Base-by-base conservation (phyloP, 352 stramenopile species). In the Peronospora tabacina region DNA sequence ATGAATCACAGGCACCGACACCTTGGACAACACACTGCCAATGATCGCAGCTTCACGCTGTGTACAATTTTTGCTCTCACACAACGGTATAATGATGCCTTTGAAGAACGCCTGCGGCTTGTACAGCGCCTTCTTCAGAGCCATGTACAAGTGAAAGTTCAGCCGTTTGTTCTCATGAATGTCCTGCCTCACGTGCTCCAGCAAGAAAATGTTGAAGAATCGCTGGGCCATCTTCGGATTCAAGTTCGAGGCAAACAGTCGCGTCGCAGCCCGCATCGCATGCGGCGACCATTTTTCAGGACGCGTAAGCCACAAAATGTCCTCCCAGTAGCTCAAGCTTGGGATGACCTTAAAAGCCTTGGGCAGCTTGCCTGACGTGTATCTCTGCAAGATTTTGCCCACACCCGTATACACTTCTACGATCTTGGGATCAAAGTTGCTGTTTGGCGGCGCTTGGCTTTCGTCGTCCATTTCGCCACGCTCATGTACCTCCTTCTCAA, bases 301-400 rank as follows among this genome's bases (percentile, higher is more conserved):
- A 47, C 78, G 85, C 19, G 97, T 99, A 35, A 99, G 78, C 79
- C 96, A 99, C 52, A 99, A 64, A 63, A 95, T 93, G 52, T 94
- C 95, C 58, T 99, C 97, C 97, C 97, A 99, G 72, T 99, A 98
- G 54, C 79, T 95, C 40, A 99, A 65, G 19, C 90, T 97, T 16
- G 97, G 97, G 52, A 99, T 97, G 29, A 99, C 97, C 77, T 99
- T 99, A 75, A 99, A 99, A 13, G 97, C 96, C 75, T 99, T 99
- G 6, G 97, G 97, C 34, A 99, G 72, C 67, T 99, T 99, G 40
- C 97, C 97, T 4, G 91, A 94, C 37, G 92, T 98, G 76, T 99
- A 99, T 20, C 88, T 80, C 57, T 89, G 82, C 35, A 99, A 67
- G 43, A 99, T 94, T 67, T 97, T 97, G 44, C 96, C 96, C 55